These are phyloP conservation scores for Chytridium lagenaria DNA, from an alignment of 371 early-diverging fungal genomes.

Conservation along the genomic window DNA sequence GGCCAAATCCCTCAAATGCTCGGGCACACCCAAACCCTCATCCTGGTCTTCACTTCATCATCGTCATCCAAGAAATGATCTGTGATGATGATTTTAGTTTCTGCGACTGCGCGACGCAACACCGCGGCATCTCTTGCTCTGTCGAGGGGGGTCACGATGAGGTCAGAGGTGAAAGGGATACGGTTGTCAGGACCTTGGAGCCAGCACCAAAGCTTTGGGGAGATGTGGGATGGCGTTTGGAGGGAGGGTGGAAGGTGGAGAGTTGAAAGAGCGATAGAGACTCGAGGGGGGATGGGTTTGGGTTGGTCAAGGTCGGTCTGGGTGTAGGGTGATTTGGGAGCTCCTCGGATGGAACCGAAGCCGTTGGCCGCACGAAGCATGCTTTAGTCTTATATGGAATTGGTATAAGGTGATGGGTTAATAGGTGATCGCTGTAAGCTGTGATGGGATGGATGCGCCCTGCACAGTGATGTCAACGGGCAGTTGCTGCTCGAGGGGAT, in stretches of 20 bases:
- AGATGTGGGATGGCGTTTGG: not conserved
- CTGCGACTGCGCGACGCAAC: not conserved
- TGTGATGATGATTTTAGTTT: not conserved
- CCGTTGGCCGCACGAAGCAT: too few species aligned
- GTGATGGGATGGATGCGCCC: too few species aligned
- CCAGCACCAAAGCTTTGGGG: slow-evolving; percentile 7
- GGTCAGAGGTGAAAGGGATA: not conserved
- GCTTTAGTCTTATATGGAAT: too few species aligned
- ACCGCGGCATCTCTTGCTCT: not conserved
- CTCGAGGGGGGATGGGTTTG: not conserved
- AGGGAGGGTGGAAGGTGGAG: slow-evolving; percentile 5
- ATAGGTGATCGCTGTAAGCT: too few species aligned
- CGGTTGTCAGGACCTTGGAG: slow-evolving; percentile 8
- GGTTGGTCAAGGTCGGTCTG: not conserved
- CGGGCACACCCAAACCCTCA: not conserved
- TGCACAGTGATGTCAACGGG: too few species aligned
- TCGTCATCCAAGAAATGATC: not conserved
- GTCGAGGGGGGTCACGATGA: not conserved
- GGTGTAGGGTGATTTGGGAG: too few species aligned
- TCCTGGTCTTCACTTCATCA: not conserved
- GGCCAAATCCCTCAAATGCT: slow-evolving; percentile 5
- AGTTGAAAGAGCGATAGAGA: not conserved
- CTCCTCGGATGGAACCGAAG: too few species aligned
- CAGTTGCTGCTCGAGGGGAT: too few species aligned
- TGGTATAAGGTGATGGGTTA: too few species aligned